These are phyloP conservation scores for Populus trichocarpa DNA, from an alignment of 441 rosid genomes.

Conservation along the genomic window DNA sequence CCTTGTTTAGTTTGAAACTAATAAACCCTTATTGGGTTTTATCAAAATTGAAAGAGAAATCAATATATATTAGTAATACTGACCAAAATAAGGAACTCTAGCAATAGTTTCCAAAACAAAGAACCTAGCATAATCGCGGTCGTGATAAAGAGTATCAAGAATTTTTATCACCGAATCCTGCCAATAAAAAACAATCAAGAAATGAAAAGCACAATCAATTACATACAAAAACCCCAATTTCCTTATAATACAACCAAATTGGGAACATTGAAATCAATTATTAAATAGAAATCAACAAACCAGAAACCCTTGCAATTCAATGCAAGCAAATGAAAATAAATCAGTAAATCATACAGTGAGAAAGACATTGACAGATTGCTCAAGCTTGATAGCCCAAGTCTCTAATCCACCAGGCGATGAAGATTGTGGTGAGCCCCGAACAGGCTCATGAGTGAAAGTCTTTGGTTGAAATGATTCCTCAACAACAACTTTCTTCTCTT, in stretches of 20 bases:
- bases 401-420: conserved; percentile 43
- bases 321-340: background rate
- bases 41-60: background rate
- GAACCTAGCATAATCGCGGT: conserved; percentile 82
- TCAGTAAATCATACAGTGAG: conserved; percentile 48
- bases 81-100: conserved; percentile 94
- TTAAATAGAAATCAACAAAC: background rate
- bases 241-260: background rate
- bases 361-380: conserved; percentile 70
- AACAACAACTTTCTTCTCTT: conserved; percentile 59
- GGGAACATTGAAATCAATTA: background rate
- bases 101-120: conserved; percentile 94
- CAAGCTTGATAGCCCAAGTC: conserved; percentile 62
- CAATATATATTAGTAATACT: conserved; percentile 17
- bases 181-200: conserved; percentile 8
- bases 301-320: background rate
- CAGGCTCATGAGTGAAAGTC: conserved; percentile 23
- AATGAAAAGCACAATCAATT: conserved; percentile 11
- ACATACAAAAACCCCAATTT: background rate
- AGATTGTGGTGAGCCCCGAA: conserved; percentile 23
- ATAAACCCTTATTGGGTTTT: background rate
- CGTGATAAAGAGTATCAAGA: conserved; percentile 74
- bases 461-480: conserved; percentile 61
- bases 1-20: background rate
- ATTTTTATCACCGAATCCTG: conserved; percentile 89